Base-by-base conservation (phyloP, 140 eudicot genomes). In the Ambrosia hybrid region DNA sequence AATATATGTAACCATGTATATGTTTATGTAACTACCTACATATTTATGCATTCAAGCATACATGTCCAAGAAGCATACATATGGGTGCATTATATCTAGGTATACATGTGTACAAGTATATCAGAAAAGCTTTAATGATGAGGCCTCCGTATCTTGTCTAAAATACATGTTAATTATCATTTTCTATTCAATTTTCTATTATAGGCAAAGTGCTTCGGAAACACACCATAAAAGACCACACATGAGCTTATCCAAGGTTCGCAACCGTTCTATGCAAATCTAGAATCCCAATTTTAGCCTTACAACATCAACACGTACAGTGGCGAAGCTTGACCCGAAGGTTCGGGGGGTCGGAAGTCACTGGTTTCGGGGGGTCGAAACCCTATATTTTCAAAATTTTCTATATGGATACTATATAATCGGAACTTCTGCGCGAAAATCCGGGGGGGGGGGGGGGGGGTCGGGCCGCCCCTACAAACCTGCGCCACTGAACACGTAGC, bases 221-320 rank as follows among this genome's bases (percentile, higher is more conserved):
- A 46, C 76, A 45, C 33, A 63, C 21, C 51, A 37, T 63, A 63
- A 12, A 61, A 36, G 67, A 21, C 48, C 5, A 14, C n/a, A 38
- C 14, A 38, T 37, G 51, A 63, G 7, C 51, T n/a, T 58, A 46
- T 72, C 60, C 61, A 72, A 45, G 77, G 68, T 33, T 59, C 48
- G 14, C 37, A 49, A 51, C n/a, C 6, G 30, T 62, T 49, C 48
- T 57, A 4, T 11, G 56, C 53, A 49, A 63, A 73, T 49, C n/a
- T 63, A 11, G 43, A 51, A 73, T 5, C 68, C 11, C 15, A 1
- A 15, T 9, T 41, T 43, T 8, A 37, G 51, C 8, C 16, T 69
- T 53, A 41, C 34, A 52, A 17, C 3, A 45, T 33, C 41, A 14
- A 70, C 17, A 53, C 10, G 45, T 56, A 41, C n/a, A n/a, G n/a